A percentile compares a stretch with the other conserved stretches of the same genome.
These are phyloP conservation scores for Rhinocladiella similis DNA, from an alignment of 2,329 filamentous ascomycete species.

Conservation along the genomic window DNA sequence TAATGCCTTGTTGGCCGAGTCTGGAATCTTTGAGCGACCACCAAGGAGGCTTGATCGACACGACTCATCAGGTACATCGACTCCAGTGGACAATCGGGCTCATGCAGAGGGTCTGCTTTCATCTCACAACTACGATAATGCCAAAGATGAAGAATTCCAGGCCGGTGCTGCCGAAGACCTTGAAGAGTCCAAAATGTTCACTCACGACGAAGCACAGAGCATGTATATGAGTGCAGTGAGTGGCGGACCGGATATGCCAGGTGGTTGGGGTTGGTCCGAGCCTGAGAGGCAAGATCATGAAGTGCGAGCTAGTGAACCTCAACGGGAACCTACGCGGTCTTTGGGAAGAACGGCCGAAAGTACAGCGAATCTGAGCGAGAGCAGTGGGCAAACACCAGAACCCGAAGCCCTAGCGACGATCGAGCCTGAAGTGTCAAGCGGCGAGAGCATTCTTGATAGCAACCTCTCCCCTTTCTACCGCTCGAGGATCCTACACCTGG, in stretches of 20 bases:
- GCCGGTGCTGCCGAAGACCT: constrained; percentile 35
- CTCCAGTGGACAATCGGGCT: constrained; percentile 14
- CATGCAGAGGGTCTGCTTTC: constrained; percentile 9
- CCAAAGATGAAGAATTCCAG: not conserved
- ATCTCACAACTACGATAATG: not conserved
- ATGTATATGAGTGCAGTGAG: constrained; percentile 60
- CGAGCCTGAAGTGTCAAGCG: constrained; percentile 8
- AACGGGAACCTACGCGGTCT: not conserved
- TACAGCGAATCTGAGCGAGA: not conserved
- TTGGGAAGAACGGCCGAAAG: not conserved
- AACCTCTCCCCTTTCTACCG: constrained; percentile 21
- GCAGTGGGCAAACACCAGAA: not conserved
- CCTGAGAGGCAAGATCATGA: not conserved
- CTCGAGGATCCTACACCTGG: constrained; percentile 17
- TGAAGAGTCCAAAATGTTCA: constrained; percentile 49
- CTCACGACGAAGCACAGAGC: constrained; percentile 51
- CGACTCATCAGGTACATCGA: constrained; percentile 5
- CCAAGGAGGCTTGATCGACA: constrained; percentile 1
- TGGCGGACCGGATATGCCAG: constrained; percentile 21
- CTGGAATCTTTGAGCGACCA: constrained; percentile 8
- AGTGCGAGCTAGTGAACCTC: not conserved
- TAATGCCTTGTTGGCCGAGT: constrained; percentile 16
- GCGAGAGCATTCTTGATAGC: constrained; percentile 19
- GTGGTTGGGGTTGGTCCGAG: constrained; percentile 19
- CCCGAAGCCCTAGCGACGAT: not conserved